Base-by-base conservation (phyloP, 2,329 filamentous ascomycete species). In the Plectosphaerella plurivora region DNA sequence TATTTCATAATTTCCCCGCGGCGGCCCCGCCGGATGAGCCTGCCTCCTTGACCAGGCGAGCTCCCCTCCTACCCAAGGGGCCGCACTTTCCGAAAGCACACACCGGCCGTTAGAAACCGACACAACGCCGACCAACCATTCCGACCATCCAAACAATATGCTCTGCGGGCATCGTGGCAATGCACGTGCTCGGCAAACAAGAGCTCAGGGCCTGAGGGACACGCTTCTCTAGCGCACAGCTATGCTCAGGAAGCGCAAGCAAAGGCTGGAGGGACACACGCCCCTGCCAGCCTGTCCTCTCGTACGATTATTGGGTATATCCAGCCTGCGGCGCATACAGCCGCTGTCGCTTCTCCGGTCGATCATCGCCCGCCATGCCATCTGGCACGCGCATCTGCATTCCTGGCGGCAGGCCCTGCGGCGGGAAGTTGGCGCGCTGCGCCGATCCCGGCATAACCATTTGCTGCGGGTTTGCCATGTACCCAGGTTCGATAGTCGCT, bases 281-380 rank as follows among this genome's bases (percentile, higher is more conserved):
- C 18, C 11, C 41, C n/a, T 20, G 7, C n/a, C 41, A 22, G 28
- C n/a, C 22, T 20, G 15, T 16, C 16, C 15, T 44, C 2, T n/a
- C 3, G 10, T 20, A 20, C 15, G 41, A 12, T 57, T 52, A 67
- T 67, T 67, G 70, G 53, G 67, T 66, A 61, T 73, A 76, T 55
- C 64, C 70, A 16, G 68, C 65, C 45, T 73, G 70, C 1, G 73
- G 67, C 3, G 67, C 71, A 52, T 76, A 79, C 49, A 80, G 53
- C 45, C 79, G 69, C 59, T 81, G 79, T 48, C 79, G 70, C 64
- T 82, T 82, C 60, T 81, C 79, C 0, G 74, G 72, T 46, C 72
- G 67, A 20, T 73, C 73, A 14, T 75, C 73, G 9, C 60, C 62
- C 35, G 58, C 52, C 58, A 68, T 60, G 36, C 60, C 58, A 10